Percentiles rank a stretch among this genome's conserved stretches.
These are phyloP conservation scores for Jackrogersella minutella DNA, from an alignment of 495 filamentous ascomycete genomes.

Conservation along the genomic window DNA sequence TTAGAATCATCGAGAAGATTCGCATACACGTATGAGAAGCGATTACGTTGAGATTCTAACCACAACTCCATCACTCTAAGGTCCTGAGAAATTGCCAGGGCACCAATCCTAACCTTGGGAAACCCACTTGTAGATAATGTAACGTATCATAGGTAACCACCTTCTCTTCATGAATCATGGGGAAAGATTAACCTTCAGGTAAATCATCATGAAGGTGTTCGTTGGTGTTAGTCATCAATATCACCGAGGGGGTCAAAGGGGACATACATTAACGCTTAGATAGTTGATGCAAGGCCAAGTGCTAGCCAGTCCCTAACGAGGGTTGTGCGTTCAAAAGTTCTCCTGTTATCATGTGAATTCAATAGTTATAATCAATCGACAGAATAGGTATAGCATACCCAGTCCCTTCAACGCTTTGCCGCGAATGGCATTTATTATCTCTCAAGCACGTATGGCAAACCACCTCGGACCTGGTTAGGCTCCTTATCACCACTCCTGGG, in stretches of 20 bases:
- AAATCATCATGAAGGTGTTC: neutral
- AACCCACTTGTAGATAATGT: too few relatives aligned
- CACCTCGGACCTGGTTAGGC: too few relatives aligned
- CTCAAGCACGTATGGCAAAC: too few relatives aligned
- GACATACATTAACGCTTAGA: neutral
- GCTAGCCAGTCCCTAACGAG: neutral
- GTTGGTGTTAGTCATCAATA: neutral
- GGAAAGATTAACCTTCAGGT: neutral
- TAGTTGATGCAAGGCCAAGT: neutral
- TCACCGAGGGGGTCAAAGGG: neutral
- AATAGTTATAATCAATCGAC: neutral
- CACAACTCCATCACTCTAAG: neutral
- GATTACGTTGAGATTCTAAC: neutral
- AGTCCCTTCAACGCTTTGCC: neutral
- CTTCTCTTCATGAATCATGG: neutral
- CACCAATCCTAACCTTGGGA: too few relatives aligned
- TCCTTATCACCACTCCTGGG: too few relatives aligned
- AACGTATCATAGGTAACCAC: too few relatives aligned
- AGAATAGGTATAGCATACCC: neutral
- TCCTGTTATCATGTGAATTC: neutral
- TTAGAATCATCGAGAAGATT: constrained; percentile 1
- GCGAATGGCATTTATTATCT: too few relatives aligned
- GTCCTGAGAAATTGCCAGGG: neutral
- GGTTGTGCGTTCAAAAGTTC: neutral
- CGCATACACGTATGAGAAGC: neutral